A percentile compares a stretch with the other conserved stretches of the same genome.
phyloP scores from a whole-genome alignment of 2,329 filamentous ascomycete species.

The Chaetothyriales sp. region DNA sequence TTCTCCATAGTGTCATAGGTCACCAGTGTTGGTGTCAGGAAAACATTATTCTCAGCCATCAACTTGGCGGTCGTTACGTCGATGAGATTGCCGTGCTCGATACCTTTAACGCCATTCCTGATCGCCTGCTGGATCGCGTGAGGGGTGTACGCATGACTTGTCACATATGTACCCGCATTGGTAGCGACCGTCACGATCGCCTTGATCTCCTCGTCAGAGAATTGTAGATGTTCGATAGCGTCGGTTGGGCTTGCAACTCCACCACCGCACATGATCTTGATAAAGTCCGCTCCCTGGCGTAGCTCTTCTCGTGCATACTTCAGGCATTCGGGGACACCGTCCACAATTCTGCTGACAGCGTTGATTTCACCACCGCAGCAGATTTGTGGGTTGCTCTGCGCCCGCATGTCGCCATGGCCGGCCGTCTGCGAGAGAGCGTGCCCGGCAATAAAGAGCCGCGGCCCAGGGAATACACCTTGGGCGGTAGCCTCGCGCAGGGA shows the following conservation, averaged over 20 bases:
- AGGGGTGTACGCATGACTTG: constrained; percentile 44
- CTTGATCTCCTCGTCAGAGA: constrained; percentile 40
- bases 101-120: constrained; percentile 40
- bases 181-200: constrained; percentile 38
- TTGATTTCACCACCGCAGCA: constrained; percentile 30
- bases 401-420: constrained; percentile 40
- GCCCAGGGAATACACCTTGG: constrained; percentile 40
- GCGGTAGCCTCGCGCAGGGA: constrained; percentile 44
- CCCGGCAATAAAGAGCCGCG: constrained; percentile 41
- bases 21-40: constrained; percentile 40
- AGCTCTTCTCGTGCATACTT: constrained; percentile 40
- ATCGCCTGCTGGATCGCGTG: constrained; percentile 40
- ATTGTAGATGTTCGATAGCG: constrained; percentile 39
- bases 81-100: constrained; percentile 39
- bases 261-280: constrained; percentile 47
- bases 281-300: constrained; percentile 42
- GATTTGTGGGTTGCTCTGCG: constrained; percentile 25
- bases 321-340: constrained; percentile 42
- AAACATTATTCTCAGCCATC: constrained; percentile 36
- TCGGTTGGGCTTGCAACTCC: constrained; percentile 44
- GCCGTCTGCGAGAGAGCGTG: constrained; percentile 43
- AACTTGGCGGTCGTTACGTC: constrained; percentile 32
- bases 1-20: constrained; percentile 26
- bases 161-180: constrained; percentile 39
- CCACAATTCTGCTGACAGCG: constrained; percentile 32